These are phyloP conservation scores for Parasarocladium wereldwijsianum DNA, from an alignment of 2,329 filamentous ascomycete species.

Conservation along the genomic window DNA sequence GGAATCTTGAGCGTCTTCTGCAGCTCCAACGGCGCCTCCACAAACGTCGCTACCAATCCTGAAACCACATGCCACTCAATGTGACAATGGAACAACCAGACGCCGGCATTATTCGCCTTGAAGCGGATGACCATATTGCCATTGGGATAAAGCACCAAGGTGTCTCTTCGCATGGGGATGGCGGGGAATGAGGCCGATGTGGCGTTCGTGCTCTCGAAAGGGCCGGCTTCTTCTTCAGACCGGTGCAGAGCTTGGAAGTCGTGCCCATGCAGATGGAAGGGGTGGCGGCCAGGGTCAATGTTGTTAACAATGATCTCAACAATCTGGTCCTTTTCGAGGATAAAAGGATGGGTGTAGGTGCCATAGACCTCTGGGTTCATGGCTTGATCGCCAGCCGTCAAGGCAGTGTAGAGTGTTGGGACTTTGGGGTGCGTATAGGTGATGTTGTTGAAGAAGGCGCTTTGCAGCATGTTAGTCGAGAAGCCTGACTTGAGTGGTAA, in stretches of 20 bases:
- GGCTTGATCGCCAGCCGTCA: constrained; percentile 46
- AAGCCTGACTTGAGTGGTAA: background rate
- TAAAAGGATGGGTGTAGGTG: constrained; percentile 46
- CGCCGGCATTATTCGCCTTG: constrained; percentile 48
- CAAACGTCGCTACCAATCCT: constrained; percentile 50
- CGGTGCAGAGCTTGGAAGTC: constrained; percentile 55
- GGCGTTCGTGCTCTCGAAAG: constrained; percentile 32
- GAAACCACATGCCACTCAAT: constrained; percentile 63
- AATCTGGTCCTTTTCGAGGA: constrained; percentile 53
- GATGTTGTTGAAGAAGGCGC: constrained; percentile 62
- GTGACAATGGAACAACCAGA: constrained; percentile 69
- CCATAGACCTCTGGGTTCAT: constrained; percentile 50
- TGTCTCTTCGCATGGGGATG: constrained; percentile 54
- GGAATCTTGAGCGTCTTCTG: constrained; percentile 49
- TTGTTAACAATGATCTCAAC: constrained; percentile 70
- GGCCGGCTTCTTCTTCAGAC: constrained; percentile 39
- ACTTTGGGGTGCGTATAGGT: constrained; percentile 65
- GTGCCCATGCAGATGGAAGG: constrained; percentile 68
- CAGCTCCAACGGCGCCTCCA: constrained; percentile 47
- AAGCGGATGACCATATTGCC: constrained; percentile 59
- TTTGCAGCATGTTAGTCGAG: background rate
- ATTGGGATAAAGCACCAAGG: constrained; percentile 46
- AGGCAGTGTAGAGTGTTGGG: constrained; percentile 62
- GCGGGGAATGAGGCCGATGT: constrained; percentile 31
- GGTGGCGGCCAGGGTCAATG: constrained; percentile 54